A percentile compares a stretch with the other conserved stretches of the same genome.
These are phyloP conservation scores for Elsinoe ampelina DNA, from an alignment of 2,329 filamentous ascomycete species.

Conservation along the genomic window DNA sequence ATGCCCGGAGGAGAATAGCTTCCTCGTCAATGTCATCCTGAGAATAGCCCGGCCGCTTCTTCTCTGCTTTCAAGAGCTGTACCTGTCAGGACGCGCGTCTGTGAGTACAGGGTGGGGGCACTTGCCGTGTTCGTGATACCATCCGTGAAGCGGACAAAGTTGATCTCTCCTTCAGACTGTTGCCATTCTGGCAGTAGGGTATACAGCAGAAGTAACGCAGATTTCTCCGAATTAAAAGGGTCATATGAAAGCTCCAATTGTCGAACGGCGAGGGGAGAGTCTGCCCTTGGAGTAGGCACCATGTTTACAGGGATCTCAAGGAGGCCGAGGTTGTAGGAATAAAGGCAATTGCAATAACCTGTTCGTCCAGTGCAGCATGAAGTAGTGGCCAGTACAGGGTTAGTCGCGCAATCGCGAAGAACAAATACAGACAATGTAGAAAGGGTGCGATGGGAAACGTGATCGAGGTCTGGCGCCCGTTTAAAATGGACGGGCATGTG, in stretches of 20 bases:
- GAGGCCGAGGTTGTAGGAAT: constrained; percentile 12
- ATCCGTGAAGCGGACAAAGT: constrained; percentile 88
- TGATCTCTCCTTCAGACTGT: constrained; percentile 61
- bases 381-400: constrained; percentile 6
- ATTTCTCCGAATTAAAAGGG: constrained; percentile 63
- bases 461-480: constrained; percentile 5
- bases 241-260: constrained; percentile 72
- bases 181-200: constrained; percentile 74
- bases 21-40: constrained; percentile 72
- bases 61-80: constrained; percentile 65
- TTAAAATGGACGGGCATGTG: constrained; percentile 12
- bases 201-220: constrained; percentile 69
- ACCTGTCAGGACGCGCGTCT: constrained; percentile 9
- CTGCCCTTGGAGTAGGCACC: constrained; percentile 19
- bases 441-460: background rate
- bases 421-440: background rate
- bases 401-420: constrained; percentile 12
- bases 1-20: constrained; percentile 81
- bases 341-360: constrained; percentile 6
- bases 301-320: constrained; percentile 9
- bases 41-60: constrained; percentile 58
- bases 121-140: constrained; percentile 90
- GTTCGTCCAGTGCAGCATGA: constrained; percentile 11
- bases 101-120: constrained; percentile 20
- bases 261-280: constrained; percentile 27